These are phyloP conservation scores for Lolium rigidum DNA, from an alignment of 176 grass and related monocot species.

Conservation along the genomic window DNA sequence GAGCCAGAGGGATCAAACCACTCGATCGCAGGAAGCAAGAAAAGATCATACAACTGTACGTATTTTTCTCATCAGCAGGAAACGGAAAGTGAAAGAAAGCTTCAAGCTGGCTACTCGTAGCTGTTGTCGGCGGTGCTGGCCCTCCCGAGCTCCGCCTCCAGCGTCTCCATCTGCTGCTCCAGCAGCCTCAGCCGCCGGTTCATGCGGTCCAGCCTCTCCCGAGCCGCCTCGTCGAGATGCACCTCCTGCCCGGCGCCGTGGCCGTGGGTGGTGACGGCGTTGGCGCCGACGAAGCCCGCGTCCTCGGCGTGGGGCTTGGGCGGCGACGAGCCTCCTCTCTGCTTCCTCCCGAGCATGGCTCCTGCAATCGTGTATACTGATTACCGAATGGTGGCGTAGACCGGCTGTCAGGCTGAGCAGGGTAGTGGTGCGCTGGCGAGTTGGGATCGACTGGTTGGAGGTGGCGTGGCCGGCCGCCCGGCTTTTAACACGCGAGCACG, in stretches of 20 bases:
- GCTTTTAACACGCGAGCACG: constrained; percentile 8
- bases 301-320: constrained; percentile 16
- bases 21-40: background rate
- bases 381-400: too few relatives aligned
- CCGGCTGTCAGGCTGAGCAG: background rate
- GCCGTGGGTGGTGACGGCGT: background rate
- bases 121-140: constrained; percentile 30
- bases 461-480: background rate
- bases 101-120: background rate
- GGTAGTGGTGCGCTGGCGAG: background rate
- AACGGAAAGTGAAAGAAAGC: background rate
- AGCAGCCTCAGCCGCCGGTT: constrained; percentile 67
- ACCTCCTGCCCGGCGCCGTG: constrained; percentile 13
- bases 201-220: constrained; percentile 65
- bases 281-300: constrained; percentile 12
- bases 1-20: background rate
- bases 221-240: constrained; percentile 63
- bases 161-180: constrained; percentile 86
- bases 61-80: background rate
- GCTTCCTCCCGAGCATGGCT: constrained; percentile 50
- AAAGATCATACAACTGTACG: background rate
- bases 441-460: background rate
- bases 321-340: background rate
- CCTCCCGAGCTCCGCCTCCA: constrained; percentile 78
- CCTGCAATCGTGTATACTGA: too few relatives aligned